Percentiles rank a stretch among this genome's conserved stretches.
Conservation (phyloP, 176 grass and related monocot species). For the Zea luxurians region DNA sequence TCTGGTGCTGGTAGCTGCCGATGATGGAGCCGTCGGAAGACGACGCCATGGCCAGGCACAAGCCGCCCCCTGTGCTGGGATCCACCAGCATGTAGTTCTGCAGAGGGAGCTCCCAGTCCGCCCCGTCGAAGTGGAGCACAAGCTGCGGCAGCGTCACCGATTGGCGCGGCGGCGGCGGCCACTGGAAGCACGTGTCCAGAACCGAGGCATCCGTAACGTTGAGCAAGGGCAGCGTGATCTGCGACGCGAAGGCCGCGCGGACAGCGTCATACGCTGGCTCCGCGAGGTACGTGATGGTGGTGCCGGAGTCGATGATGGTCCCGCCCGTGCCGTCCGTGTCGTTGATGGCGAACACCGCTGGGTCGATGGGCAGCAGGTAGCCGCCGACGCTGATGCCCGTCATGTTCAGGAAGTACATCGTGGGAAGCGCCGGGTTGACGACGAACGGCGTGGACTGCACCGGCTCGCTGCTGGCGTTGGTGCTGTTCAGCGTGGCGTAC, state of each 20-base stretch:
- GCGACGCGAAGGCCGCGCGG: slow-evolving; percentile 28
- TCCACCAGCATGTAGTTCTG: slow-evolving; percentile 48
- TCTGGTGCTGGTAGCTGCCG: slow-evolving; percentile 56
- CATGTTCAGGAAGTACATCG: slow-evolving; percentile 54
- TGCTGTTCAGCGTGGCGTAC: slow-evolving; percentile 49
- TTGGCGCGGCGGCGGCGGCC: slow-evolving; percentile 37
- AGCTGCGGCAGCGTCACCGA: slow-evolving; percentile 37
- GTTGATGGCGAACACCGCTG: slow-evolving; percentile 52
- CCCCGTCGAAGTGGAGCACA: slow-evolving; percentile 54
- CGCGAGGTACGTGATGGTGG: slow-evolving; percentile 43
- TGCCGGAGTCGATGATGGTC: slow-evolving; percentile 56
- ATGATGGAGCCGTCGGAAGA: slow-evolving; percentile 47
- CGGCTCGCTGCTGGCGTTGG: slow-evolving; percentile 27
- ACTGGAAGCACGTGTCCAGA: slow-evolving; percentile 56
- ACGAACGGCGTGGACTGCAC: slow-evolving; percentile 52
- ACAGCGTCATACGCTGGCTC: slow-evolving; percentile 38
- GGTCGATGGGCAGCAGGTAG: slow-evolving; percentile 30
- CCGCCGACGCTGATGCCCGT: slow-evolving; percentile 54
- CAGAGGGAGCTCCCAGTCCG: slow-evolving; percentile 44
- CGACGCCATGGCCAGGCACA: slow-evolving; percentile 51
- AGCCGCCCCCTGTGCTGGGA: slow-evolving; percentile 19
- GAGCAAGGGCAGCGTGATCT: slow-evolving; percentile 22
- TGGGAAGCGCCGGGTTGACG: slow-evolving; percentile 53
- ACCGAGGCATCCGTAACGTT: slow-evolving; percentile 22
- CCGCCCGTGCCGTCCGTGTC: slow-evolving; percentile 56